Base-by-base conservation (phyloP, 108 stramenopile species). In the Aurantiochytrium sp. region DNA sequence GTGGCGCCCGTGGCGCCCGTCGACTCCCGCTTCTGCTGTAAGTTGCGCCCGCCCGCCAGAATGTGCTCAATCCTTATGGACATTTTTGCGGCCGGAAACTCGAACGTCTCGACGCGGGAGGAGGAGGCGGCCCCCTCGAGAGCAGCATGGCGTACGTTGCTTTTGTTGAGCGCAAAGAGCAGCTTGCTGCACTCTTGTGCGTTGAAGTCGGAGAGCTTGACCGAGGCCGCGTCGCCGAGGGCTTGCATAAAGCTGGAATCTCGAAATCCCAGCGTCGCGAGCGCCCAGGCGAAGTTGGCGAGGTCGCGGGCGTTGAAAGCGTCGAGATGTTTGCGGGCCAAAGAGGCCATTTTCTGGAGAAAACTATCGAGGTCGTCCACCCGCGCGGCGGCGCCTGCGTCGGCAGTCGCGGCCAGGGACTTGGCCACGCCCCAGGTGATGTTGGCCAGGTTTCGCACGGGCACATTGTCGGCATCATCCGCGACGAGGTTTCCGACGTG, bases 111-210 rank as follows among this genome's bases (percentile, higher is more conserved):
- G 27, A 81, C n/a, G 73, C 73, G 73, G 21, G 42, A 48, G 21
- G 73, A 6, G 17, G 73, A 48, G 0, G 73, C 73, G 8, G 73
- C 73, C 45, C 12, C 30, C 2, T 81, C 73, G n/a, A 81, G 45
- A 2, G n/a, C 45, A 12, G 21, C 73, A 2, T 48, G 45, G 6
- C 73, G 39, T 12, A 81, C 1, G 2, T 30, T 30, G 24, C 27
- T 48, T 3, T 81, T 81, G 39, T 81, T 81, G 42, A 81, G 45
- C 45, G 73, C 73, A 42, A 81, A 81, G 15, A 81, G 73, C 39
- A 81, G 39, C 45, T 81, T 81, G 45, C 73, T 81, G 73, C 73
- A 81, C 24, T 81, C 73, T 81, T 81, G 73, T 48, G 73, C 36
- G 24, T 81, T 81, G 73, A 81, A 81, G 19, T 81, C 12, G 6